A percentile compares a stretch with the other conserved stretches of the same genome.
These are phyloP conservation scores for Metschnikowia proteae DNA, from an alignment of 805 yeast genomes.

Conservation along the genomic window DNA sequence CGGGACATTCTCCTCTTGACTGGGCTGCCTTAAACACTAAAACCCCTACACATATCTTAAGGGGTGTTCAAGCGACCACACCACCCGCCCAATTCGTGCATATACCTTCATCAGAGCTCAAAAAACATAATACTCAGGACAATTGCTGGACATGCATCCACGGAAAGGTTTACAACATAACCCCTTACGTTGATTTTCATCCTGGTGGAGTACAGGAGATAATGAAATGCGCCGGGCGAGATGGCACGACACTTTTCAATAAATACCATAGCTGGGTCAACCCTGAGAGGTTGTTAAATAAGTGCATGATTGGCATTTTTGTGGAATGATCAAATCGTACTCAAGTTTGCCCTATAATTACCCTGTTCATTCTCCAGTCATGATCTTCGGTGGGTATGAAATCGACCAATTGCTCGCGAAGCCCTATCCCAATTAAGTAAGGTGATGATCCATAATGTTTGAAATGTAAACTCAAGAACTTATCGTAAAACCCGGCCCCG, in stretches of 20 bases:
- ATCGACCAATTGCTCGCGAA: slow-evolving; percentile 57
- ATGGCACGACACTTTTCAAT: slow-evolving; percentile 73
- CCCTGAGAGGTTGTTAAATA: slow-evolving; percentile 73
- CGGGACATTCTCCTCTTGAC: slow-evolving; percentile 83
- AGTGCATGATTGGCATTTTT: slow-evolving; percentile 66
- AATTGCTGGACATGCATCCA: slow-evolving; percentile 86
- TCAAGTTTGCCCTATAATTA: slow-evolving; percentile 37
- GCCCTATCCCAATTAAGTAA: slow-evolving; percentile 57
- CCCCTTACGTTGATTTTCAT: slow-evolving; percentile 78
- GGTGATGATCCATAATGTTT: slow-evolving; percentile 31
- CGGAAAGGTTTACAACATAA: slow-evolving; percentile 81
- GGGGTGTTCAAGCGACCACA: slow-evolving; percentile 49
- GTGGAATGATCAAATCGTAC: neutral
- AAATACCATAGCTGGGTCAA: slow-evolving; percentile 76
- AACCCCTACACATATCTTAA: slow-evolving; percentile 42
- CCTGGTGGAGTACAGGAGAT: slow-evolving; percentile 89
- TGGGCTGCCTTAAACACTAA: slow-evolving; percentile 66
- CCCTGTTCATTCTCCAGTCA: slow-evolving; percentile 56
- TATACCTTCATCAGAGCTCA: slow-evolving; percentile 55
- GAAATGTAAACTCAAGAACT: slow-evolving; percentile 29
- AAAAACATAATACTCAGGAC: slow-evolving; percentile 50
- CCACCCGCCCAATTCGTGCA: slow-evolving; percentile 51
- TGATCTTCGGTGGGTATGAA: slow-evolving; percentile 57
- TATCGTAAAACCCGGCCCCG: slow-evolving; percentile 93
- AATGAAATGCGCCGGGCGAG: slow-evolving; percentile 76